Percentiles rank a stretch among this genome's conserved stretches.
Evolutionary conservation across 2,329 filamentous ascomycete genomes (phyloP).

Genomic region (Hymenoscyphus repandus): DNA sequence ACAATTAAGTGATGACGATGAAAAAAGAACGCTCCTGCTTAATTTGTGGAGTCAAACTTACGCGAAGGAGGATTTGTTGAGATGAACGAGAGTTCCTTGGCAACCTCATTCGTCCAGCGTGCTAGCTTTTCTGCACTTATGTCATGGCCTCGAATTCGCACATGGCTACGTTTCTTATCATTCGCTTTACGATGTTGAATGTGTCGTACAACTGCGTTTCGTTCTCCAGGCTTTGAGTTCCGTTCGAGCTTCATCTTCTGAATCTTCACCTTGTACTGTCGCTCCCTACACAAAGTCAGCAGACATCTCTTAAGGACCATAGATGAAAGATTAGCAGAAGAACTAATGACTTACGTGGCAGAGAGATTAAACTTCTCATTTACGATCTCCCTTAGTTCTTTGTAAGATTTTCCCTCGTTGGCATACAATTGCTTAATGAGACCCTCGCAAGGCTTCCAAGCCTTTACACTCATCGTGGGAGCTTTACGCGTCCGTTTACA

Average conservation of each 20-base stretch:
- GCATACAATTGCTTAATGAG: constrained; percentile 15
- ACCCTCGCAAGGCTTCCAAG: constrained; percentile 10
- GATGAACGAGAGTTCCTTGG: neutral
- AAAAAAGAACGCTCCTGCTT: too few relatives aligned
- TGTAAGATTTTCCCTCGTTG: constrained; percentile 5
- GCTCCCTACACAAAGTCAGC: constrained; percentile 4
- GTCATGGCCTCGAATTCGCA: neutral
- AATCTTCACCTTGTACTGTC: constrained; percentile 14
- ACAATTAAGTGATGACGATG: too few relatives aligned
- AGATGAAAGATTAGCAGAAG: too few relatives aligned
- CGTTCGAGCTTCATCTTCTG: constrained; percentile 9
- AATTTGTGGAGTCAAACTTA: constrained; percentile 2
- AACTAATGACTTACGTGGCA: constrained; percentile 11
- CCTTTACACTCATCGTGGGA: constrained; percentile 13
- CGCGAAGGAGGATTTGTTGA: constrained; percentile 6
- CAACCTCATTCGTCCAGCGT: neutral
- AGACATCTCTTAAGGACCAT: constrained; percentile 5
- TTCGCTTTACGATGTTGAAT: constrained; percentile 6
- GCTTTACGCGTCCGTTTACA: constrained; percentile 15
- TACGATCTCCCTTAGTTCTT: constrained; percentile 10
- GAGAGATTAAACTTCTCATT: constrained; percentile 12
- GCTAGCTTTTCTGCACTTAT: neutral
- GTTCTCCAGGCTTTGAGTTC: constrained; percentile 10
- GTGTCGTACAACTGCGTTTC: constrained; percentile 8
- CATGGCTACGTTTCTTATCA: neutral